Conservation (phyloP, 768 basidiomycete genomes). For the Suillus discolor region DNA sequence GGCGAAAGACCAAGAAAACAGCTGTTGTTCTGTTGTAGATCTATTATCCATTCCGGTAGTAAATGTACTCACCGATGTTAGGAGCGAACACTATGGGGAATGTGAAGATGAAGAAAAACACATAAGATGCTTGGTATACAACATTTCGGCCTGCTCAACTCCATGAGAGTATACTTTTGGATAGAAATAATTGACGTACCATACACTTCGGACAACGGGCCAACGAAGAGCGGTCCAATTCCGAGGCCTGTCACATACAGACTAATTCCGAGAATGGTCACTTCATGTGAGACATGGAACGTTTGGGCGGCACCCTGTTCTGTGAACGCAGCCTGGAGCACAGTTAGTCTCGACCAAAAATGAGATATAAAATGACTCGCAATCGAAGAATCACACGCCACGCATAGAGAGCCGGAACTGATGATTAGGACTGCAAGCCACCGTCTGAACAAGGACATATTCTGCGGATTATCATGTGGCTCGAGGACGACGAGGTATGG, state of each 20-base stretch:
- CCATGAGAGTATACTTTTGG: background rate
- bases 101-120: slow-evolving; percentile 60
- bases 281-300: slow-evolving; percentile 56
- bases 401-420: slow-evolving; percentile 49
- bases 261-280: slow-evolving; percentile 51
- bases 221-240: slow-evolving; percentile 36
- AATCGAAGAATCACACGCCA: slow-evolving; percentile 58
- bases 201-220: slow-evolving; percentile 44
- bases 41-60: background rate
- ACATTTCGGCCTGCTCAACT: slow-evolving; percentile 54
- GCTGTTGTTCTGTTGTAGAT: slow-evolving; percentile 32
- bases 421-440: slow-evolving; percentile 53
- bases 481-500: slow-evolving; percentile 40
- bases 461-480: slow-evolving; percentile 44
- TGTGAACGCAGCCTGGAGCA: slow-evolving; percentile 57
- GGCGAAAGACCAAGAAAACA: slow-evolving; percentile 64
- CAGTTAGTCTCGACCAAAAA: background rate
- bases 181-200: slow-evolving; percentile 16
- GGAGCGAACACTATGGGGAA: slow-evolving; percentile 78
- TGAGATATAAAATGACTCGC: slow-evolving; percentile 34
- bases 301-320: slow-evolving; percentile 56
- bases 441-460: slow-evolving; percentile 41
- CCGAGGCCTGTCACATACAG: slow-evolving; percentile 45
- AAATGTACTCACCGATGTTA: slow-evolving; percentile 46
- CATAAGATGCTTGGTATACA: slow-evolving; percentile 65